Conservation (phyloP, 257 asterid genomes). For the Striga asiatica region DNA sequence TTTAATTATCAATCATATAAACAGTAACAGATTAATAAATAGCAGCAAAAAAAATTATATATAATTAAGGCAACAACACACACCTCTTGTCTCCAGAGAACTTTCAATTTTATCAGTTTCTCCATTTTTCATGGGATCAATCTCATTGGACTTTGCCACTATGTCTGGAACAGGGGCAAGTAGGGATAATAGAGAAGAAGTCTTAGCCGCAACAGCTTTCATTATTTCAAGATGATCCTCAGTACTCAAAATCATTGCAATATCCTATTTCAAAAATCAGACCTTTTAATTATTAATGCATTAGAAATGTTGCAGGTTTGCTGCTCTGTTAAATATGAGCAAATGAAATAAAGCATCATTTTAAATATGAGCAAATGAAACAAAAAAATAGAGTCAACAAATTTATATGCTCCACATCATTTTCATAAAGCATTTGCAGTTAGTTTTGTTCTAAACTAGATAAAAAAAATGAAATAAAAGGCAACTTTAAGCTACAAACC, state of each 20-base stretch:
- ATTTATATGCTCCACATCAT: no score
- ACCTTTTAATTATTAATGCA: not conserved
- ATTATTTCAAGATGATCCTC: constrained; percentile 85
- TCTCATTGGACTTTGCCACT: constrained; percentile 21
- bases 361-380: no score
- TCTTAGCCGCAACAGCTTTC: constrained; percentile 68
- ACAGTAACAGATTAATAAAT: not conserved
- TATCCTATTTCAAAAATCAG: constrained; percentile 38
- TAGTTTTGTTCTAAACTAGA: no score
- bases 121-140: constrained; percentile 19
- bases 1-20: constrained; percentile 5
- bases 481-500: constrained; percentile 34
- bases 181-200: constrained; percentile 65
- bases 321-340: no score
- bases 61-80: constrained; percentile 11
- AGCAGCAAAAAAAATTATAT: not conserved
- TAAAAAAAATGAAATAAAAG: no score
- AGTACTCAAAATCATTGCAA: constrained; percentile 71
- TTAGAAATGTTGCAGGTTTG: not conserved
- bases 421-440: no score
- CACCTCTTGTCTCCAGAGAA: constrained; percentile 38
- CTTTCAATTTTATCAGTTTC: constrained; percentile 14
- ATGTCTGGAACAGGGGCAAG: constrained; percentile 45
- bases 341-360: no score
- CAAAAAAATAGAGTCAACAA: no score